phyloP scores from a whole-genome alignment of 176 grass and related monocot species.

The Oryza glumipatula region DNA sequence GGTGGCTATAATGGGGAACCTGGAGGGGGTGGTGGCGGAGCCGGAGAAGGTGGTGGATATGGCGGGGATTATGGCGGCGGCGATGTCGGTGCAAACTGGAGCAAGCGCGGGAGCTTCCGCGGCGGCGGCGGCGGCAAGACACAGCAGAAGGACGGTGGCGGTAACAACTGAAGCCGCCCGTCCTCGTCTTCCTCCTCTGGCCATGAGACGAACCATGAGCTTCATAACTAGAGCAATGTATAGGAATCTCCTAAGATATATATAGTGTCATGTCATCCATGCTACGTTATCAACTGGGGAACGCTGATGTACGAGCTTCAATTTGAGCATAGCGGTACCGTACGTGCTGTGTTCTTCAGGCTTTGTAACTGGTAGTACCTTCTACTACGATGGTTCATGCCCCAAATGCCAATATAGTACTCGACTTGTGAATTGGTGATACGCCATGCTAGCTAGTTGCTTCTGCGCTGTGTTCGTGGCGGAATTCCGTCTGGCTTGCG shows the following conservation, averaged over 20 bases:
- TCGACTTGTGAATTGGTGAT: not conserved
- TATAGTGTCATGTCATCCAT: not conserved
- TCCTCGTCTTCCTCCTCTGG: not conserved
- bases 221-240: not conserved
- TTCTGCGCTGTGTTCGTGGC: not conserved
- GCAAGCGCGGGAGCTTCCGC: slow-evolving; percentile 43
- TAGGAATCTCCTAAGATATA: not conserved
- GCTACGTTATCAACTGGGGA: not conserved
- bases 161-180: slow-evolving; percentile 19
- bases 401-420: not conserved
- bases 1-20: not conserved
- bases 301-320: not conserved
- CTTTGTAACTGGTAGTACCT: not conserved
- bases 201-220: not conserved
- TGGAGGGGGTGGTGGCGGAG: not conserved
- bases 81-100: slow-evolving; percentile 27
- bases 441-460: not conserved
- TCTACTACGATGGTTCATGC: not conserved
- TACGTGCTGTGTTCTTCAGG: not conserved
- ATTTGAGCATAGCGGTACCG: not conserved
- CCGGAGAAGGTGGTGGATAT: not conserved
- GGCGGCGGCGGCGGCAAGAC: slow-evolving; percentile 5
- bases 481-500: not conserved
- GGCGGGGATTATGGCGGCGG: not conserved
- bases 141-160: slow-evolving; percentile 28